Evolutionary conservation across 106 monocot genomes (phyloP), one percentile per base, ranked within the genome.

Genomic region (Allium fistulosum): DNA sequence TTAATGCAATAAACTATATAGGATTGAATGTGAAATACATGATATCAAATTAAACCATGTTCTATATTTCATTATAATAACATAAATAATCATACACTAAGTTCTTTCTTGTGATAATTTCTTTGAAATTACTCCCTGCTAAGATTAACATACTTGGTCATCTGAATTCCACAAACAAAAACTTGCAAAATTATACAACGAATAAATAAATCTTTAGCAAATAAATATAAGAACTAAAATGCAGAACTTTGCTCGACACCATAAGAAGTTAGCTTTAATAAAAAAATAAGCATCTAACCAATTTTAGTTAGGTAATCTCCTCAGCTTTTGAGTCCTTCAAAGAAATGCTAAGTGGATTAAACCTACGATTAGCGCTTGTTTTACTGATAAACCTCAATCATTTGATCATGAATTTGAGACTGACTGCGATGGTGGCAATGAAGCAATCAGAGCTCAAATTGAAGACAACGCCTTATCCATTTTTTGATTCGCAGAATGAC

Each of bases 301-400:
- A n/a, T 51, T 26, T 7, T 51, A 22, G 49, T 3, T 51, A 26
- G 51, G 22, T 50, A 49, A 50, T 27, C 18, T 8, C 4, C 66
- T 6, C 51, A 49, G 66, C 12, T 50, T 12, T 15, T 51, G n/a
- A n/a, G n/a, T n/a, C n/a, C n/a, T n/a, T n/a, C 66, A 66, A 49
- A 49, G 51, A 66, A 66, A 66, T 26, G 51, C 66, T 66, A 51
- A n/a, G n/a, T n/a, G n/a, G n/a, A n/a, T n/a, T n/a, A n/a, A n/a
- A n/a, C n/a, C n/a, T n/a, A n/a, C n/a, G 66, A 50, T 49, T 50
- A 26, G 49, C 10, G 66, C 48, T 66, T 5, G 26, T 10, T 11
- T 26, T 51, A 1, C 11, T 51, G 22, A 7, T 37, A 66, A 66
- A 66, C 66, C 66, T 22, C 26, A 66, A 14, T 15, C 6, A 26